These are phyloP conservation scores for Penicillium sp. DNA, from an alignment of 2,329 filamentous ascomycete species.

Conservation along the genomic window DNA sequence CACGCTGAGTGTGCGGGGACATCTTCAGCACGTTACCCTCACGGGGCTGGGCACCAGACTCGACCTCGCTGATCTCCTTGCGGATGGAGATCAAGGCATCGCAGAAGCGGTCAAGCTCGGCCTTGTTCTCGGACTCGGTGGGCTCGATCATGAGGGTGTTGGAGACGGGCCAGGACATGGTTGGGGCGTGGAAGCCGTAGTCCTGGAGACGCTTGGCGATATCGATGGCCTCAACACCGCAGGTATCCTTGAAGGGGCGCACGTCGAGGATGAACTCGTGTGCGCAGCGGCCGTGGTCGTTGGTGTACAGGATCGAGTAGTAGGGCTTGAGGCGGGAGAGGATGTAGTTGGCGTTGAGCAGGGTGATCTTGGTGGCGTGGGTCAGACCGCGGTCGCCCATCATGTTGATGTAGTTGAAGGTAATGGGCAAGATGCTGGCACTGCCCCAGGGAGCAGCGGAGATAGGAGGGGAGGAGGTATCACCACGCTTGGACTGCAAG, in stretches of 20 bases:
- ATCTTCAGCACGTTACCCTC: conserved; percentile 85
- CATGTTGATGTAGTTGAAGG: conserved; percentile 91
- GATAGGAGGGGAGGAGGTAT: conserved; percentile 63
- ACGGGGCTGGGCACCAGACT: conserved; percentile 72
- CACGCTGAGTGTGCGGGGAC: conserved; percentile 79
- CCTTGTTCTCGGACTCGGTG: conserved; percentile 88
- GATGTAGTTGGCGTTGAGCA: conserved; percentile 98
- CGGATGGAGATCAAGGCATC: conserved; percentile 86
- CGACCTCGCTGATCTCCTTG: conserved; percentile 77
- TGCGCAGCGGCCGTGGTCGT: conserved; percentile 80
- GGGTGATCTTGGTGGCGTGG: conserved; percentile 83
- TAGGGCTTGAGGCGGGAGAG: conserved; percentile 80
- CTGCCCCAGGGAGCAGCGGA: conserved; percentile 83
- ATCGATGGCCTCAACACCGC: conserved; percentile 87
- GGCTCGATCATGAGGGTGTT: conserved; percentile 98
- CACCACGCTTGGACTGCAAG: conserved; percentile 41
- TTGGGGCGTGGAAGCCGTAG: conserved; percentile 95
- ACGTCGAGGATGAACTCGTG: conserved; percentile 97
- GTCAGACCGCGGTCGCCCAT: conserved; percentile 83
- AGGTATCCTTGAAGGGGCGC: conserved; percentile 77
- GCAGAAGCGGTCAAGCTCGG: conserved; percentile 90
- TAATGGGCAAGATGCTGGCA: conserved; percentile 89
- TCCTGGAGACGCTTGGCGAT: conserved; percentile 96
- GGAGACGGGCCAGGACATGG: conserved; percentile 93
- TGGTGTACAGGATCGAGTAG: conserved; percentile 93